Evolutionary conservation across 257 asterid species (phyloP).

Genomic region (Oldenlandia corymbosa): DNA sequence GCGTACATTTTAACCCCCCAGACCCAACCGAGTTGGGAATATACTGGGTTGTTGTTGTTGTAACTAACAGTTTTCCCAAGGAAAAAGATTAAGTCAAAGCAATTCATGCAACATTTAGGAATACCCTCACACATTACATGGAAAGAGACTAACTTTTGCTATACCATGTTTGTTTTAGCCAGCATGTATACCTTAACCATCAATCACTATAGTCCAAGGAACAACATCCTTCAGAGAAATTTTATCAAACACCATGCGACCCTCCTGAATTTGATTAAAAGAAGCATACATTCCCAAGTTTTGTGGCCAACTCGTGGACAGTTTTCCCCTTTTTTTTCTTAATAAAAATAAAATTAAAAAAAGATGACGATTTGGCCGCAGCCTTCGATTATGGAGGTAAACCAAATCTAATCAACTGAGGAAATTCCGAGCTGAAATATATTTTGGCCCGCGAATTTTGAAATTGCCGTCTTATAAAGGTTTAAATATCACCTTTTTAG

Average conservation of each 20-base stretch:
- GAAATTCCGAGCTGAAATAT: not conserved
- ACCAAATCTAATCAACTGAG: conserved; percentile 38
- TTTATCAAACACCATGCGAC: conserved; percentile 67
- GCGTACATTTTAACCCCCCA: too few species aligned
- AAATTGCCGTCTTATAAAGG: not conserved
- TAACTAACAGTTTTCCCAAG: too few species aligned
- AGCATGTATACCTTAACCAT: conserved; percentile 41
- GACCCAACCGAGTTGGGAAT: too few species aligned
- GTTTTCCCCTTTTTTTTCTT: conserved; percentile 55
- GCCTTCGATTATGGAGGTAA: conserved; percentile 67
- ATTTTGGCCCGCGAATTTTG: not conserved
- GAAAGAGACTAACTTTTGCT: too few species aligned
- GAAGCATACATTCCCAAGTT: conserved; percentile 56
- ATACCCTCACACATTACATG: too few species aligned
- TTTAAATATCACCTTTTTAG: not conserved
- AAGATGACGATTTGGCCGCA: conserved; percentile 36
- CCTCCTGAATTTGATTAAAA: conserved; percentile 51
- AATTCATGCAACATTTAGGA: too few species aligned
- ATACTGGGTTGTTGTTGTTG: too few species aligned
- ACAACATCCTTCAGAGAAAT: conserved; percentile 60
- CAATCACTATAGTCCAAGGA: conserved; percentile 68
- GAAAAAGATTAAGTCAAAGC: not conserved
- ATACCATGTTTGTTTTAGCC: not conserved
- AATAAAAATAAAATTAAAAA: too few species aligned
- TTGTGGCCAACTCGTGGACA: conserved; percentile 59